Evolutionary conservation across 169 alveolate genomes (phyloP), one percentile per base, ranked within the genome.

Genomic region (Eimeria sp.): DNA sequence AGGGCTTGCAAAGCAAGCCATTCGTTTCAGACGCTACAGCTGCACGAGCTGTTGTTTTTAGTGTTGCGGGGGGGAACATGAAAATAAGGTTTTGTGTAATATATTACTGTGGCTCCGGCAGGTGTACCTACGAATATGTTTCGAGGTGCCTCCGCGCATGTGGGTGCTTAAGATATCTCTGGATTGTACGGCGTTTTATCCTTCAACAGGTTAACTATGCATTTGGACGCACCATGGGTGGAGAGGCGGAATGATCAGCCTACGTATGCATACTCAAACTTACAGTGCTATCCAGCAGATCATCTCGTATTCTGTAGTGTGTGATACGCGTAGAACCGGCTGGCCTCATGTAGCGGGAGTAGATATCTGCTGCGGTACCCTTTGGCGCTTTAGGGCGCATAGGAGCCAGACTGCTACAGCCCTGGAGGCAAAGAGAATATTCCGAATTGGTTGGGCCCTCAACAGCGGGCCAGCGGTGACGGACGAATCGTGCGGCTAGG

Each of bases 251-350:
- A 20, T 18, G 16, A 5, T 3, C 4, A 73, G 30, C 20, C 5
- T 40, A 11, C 83, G 16, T 16, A 4, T 40, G 13, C 54, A 73
- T 4, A 11, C 20, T 73, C 57, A 40, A 43, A 18, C 94, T 40
- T 70, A 87, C 94, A 11, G 94, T 87, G 65, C 47, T 87, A 51
- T 87, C 94, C 22, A 87, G 94, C 61, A 65, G 82, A 14, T 87
- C 94, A 49, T 63, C 82, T 34, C 94, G 94, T 47, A 87, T n/a
- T 65, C 94, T 61, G 94, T 61, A 87, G 49, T 87, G 94, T 2
- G 27, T 20, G 34, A 87, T 87, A 70, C 82, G 61, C 43, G 83
- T 87, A 2, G 94, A 51, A 14, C 94, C 94, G 61, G 47, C 9
- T 11, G 94, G 83, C 49, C 83, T 61, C 30, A 87, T 40, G 94